phyloP scores from a whole-genome alignment of 2,329 filamentous ascomycete species.

The Cladosporium oxysporum region DNA sequence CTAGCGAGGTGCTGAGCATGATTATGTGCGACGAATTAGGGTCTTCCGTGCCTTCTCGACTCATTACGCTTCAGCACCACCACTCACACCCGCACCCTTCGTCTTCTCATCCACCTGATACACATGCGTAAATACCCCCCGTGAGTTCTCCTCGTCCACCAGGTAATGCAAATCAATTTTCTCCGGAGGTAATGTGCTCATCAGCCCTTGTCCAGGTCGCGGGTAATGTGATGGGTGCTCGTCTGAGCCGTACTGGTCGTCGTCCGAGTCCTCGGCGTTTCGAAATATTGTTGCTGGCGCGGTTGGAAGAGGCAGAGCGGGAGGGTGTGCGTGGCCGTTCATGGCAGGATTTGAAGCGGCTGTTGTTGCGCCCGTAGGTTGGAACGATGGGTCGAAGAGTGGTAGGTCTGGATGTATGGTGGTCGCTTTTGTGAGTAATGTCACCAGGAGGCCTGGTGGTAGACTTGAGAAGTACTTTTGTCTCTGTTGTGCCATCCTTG shows the following conservation, averaged over 20 bases:
- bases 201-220: conserved; percentile 62
- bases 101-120: conserved; percentile 29
- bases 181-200: conserved; percentile 55
- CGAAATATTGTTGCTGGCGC: conserved; percentile 27
- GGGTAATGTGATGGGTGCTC: conserved; percentile 62
- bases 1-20: too few species aligned
- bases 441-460: conserved; percentile 62
- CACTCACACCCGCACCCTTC: background rate
- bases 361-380: background rate
- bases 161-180: conserved; percentile 63
- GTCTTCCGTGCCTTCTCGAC: too few species aligned
- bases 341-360: conserved; percentile 35
- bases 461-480: conserved; percentile 61
- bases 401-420: conserved; percentile 65
- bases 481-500: conserved; percentile 24
- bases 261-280: conserved; percentile 45
- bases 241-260: conserved; percentile 56
- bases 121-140: conserved; percentile 58
- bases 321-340: conserved; percentile 26
- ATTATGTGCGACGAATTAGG: too few species aligned
- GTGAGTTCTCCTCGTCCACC: conserved; percentile 57
- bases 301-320: conserved; percentile 22
- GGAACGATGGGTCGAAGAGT: conserved; percentile 56
- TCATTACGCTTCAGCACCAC: conserved; percentile 3
- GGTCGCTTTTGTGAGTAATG: conserved; percentile 63